phyloP scores from a whole-genome alignment of 768 basidiomycete genomes.

The Solioccasus polychromus region DNA sequence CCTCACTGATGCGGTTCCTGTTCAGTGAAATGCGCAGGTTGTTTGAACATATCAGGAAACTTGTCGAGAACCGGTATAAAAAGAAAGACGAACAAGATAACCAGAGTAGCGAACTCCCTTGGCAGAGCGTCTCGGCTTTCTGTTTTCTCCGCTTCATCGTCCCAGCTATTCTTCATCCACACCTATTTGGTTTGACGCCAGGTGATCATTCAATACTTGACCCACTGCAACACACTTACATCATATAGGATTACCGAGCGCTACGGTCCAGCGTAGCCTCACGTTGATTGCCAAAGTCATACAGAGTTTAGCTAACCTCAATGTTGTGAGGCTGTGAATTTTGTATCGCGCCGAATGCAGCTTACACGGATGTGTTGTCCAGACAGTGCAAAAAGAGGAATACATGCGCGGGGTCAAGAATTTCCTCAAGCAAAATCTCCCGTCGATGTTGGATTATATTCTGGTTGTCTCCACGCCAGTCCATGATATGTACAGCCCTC shows the following conservation, averaged over 20 bases:
- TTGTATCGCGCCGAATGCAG: not conserved
- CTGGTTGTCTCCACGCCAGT: constrained; percentile 61
- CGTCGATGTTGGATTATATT: constrained; percentile 80
- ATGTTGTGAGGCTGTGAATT: constrained; percentile 46
- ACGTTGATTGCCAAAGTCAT: constrained; percentile 87
- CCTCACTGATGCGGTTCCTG: constrained; percentile 1
- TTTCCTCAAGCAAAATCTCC: constrained; percentile 61
- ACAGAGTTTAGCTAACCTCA: constrained; percentile 85
- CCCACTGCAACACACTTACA: constrained; percentile 7
- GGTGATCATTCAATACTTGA: constrained; percentile 45
- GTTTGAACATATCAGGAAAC: constrained; percentile 64
- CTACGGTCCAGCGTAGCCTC: constrained; percentile 71
- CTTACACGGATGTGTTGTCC: constrained; percentile 4
- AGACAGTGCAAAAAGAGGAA: constrained; percentile 74
- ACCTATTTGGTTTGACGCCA: constrained; percentile 74
- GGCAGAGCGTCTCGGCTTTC: constrained; percentile 86
- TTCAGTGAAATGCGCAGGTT: constrained; percentile 68
- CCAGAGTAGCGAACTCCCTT: constrained; percentile 55
- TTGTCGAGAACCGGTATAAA: constrained; percentile 67
- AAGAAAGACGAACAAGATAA: constrained; percentile 40
- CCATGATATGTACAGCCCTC: constrained; percentile 24
- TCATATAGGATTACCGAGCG: constrained; percentile 58
- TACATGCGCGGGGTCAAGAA: constrained; percentile 76
- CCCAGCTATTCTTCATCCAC: constrained; percentile 86
- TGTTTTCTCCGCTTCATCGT: constrained; percentile 88